Percentiles rank a stretch among this genome's conserved stretches.
Conservation (phyloP, 2,329 filamentous ascomycete species). For the Amylocarpus encephaloides region DNA sequence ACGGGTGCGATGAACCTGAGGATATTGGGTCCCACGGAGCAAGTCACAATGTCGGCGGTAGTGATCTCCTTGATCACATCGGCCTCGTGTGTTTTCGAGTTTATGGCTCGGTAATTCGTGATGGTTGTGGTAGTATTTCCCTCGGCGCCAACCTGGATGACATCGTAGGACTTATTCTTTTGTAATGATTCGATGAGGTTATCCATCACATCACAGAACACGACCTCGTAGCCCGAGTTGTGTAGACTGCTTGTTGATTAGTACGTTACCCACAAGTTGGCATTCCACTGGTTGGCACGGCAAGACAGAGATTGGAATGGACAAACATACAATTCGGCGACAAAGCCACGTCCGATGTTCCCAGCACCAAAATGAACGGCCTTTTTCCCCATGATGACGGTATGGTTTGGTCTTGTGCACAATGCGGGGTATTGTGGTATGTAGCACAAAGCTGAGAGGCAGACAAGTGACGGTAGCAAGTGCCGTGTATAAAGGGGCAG, state of each 20-base stretch:
- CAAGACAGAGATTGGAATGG: background rate
- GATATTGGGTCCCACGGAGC: constrained; percentile 92
- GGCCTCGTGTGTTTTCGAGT: constrained; percentile 79
- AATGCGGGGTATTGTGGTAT: background rate
- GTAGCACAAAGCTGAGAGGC: background rate
- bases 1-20: constrained; percentile 94
- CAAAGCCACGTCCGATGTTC: constrained; percentile 59
- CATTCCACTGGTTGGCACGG: background rate
- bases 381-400: constrained; percentile 43
- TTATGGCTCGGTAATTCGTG: constrained; percentile 94
- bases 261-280: background rate
- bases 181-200: constrained; percentile 75
- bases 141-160: constrained; percentile 85
- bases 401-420: constrained; percentile 6
- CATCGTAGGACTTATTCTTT: constrained; percentile 69
- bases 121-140: constrained; percentile 77
- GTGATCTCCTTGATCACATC: constrained; percentile 80
- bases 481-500: background rate
- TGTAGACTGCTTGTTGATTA: constrained; percentile 48
- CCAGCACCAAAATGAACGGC: constrained; percentile 82
- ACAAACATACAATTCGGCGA: constrained; percentile 28
- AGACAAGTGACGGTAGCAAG: background rate
- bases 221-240: constrained; percentile 89
- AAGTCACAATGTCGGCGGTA: constrained; percentile 86
- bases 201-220: constrained; percentile 94